phyloP scores from a whole-genome alignment of 495 filamentous ascomycete genomes.

The Penicillium atrosanguineum region DNA sequence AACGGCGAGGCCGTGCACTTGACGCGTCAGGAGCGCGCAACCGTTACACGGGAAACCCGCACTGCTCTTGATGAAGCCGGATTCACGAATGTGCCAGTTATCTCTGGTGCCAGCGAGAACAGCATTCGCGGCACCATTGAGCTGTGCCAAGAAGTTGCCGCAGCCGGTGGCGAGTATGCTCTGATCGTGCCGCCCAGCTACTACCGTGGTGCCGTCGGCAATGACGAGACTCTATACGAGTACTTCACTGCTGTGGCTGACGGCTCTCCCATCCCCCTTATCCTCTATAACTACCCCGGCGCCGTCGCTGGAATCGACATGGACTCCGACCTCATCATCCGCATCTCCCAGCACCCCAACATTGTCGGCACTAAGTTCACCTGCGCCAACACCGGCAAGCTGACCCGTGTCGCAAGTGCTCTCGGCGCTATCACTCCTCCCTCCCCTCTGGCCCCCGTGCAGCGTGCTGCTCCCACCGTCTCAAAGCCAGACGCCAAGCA shows the following conservation, averaged over 20 bases:
- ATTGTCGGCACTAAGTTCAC: slow-evolving; percentile 90
- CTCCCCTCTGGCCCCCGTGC: slow-evolving; percentile 36
- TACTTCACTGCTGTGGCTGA: slow-evolving; percentile 79
- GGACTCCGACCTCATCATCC: slow-evolving; percentile 84
- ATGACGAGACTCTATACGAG: slow-evolving; percentile 71
- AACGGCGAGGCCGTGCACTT: slow-evolving; percentile 89
- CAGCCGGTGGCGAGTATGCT: slow-evolving; percentile 73
- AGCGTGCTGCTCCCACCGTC: slow-evolving; percentile 23
- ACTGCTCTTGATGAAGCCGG: slow-evolving; percentile 79
- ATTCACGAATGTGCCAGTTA: slow-evolving; percentile 72
- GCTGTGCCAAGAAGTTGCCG: slow-evolving; percentile 64
- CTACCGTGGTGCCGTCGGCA: slow-evolving; percentile 71
- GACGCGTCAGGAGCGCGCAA: slow-evolving; percentile 67
- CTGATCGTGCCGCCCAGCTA: slow-evolving; percentile 80
- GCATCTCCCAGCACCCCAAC: slow-evolving; percentile 76
- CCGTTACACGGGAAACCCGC: slow-evolving; percentile 77
- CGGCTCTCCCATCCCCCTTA: slow-evolving; percentile 69
- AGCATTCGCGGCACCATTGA: slow-evolving; percentile 75
- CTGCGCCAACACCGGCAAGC: slow-evolving; percentile 84
- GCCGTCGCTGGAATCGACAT: slow-evolving; percentile 90
- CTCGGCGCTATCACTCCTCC: slow-evolving; percentile 67
- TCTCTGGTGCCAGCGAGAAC: slow-evolving; percentile 76
- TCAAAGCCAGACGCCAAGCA: slow-evolving; percentile 44
- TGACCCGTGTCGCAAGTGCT: slow-evolving; percentile 77
- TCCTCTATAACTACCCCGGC: slow-evolving; percentile 89